Evolutionary conservation across 495 filamentous ascomycete species (phyloP).

Genomic region (Gamarada debralockiae): DNA sequence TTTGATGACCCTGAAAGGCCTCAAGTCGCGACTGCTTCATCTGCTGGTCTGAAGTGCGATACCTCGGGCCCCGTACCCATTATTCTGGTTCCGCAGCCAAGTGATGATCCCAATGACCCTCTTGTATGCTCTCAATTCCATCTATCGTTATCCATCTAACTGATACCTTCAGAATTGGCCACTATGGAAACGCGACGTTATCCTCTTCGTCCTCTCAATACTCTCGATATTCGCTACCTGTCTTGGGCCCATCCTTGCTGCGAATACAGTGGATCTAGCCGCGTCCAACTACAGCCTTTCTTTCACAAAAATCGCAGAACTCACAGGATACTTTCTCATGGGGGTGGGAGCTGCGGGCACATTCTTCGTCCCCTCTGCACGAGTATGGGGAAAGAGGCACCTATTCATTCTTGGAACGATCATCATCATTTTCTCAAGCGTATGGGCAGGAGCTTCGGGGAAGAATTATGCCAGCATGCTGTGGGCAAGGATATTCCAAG

Average conservation of each 20-base stretch:
- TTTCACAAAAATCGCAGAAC: conserved; percentile 70
- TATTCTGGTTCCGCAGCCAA: conserved; percentile 70
- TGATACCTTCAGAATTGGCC: conserved; percentile 71
- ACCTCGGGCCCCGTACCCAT: conserved; percentile 60
- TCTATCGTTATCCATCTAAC: conserved; percentile 8
- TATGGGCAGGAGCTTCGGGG: conserved; percentile 69
- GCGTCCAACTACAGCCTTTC: conserved; percentile 13
- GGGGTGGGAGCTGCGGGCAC: conserved; percentile 78
- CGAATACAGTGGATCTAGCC: conserved; percentile 73
- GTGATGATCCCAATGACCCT: conserved; percentile 66
- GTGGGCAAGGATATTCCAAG: conserved; percentile 74
- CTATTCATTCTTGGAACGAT: conserved; percentile 76
- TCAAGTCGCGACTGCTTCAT: conserved; percentile 32
- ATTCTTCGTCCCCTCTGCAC: conserved; percentile 80
- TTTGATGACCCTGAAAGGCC: conserved; percentile 51
- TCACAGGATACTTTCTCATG: conserved; percentile 85
- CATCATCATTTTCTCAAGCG: conserved; percentile 64
- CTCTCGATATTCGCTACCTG: conserved; percentile 77
- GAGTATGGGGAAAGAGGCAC: conserved; percentile 91
- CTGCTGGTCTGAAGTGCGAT: conserved; percentile 66
- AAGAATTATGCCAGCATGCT: conserved; percentile 64
- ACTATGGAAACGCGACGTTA: conserved; percentile 78
- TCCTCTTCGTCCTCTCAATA: conserved; percentile 72
- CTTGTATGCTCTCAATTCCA: conserved; percentile 40
- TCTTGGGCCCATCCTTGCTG: conserved; percentile 79